Conservation (phyloP, 2,329 filamentous ascomycete genomes). For the Colletotrichum shisoi region DNA sequence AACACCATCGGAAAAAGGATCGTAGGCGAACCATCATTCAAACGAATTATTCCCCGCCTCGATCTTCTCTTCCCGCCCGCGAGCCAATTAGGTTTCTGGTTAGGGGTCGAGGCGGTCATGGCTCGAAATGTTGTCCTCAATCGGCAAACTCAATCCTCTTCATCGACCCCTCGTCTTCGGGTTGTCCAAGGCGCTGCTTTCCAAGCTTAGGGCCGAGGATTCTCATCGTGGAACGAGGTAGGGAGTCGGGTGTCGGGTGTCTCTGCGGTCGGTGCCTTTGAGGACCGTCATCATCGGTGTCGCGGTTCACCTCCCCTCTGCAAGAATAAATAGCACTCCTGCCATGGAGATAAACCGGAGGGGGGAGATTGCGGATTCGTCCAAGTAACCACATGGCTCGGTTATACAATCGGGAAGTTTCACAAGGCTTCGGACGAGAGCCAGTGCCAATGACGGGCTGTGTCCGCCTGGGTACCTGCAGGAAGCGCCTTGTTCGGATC, state of each 20-base stretch:
- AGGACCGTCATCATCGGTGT: neutral
- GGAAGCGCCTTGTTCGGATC: neutral
- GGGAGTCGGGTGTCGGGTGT: no score
- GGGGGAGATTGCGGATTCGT: neutral
- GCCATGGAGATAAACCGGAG: no score
- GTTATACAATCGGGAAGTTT: neutral
- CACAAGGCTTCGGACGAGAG: neutral
- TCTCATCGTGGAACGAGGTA: neutral
- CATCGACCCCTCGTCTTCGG: neutral
- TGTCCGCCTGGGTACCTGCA: neutral
- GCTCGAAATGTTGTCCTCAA: neutral
- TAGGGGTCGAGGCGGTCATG: neutral
- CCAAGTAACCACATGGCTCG: neutral
- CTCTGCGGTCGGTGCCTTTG: neutral
- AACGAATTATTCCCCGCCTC: neutral
- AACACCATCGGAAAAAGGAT: neutral
- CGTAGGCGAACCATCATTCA: neutral
- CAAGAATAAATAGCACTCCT: no score
- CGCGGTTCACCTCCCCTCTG: neutral
- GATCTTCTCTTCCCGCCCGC: neutral
- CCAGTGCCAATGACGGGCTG: neutral
- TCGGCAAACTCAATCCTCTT: conserved; percentile 6
- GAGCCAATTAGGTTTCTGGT: neutral
- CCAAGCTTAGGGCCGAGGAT: no score
- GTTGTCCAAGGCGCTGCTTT: neutral